These are phyloP conservation scores for Sphagnum magellanicum DNA, from an alignment of 228 moss, liverwort and hornwort genomes.

Conservation along the genomic window DNA sequence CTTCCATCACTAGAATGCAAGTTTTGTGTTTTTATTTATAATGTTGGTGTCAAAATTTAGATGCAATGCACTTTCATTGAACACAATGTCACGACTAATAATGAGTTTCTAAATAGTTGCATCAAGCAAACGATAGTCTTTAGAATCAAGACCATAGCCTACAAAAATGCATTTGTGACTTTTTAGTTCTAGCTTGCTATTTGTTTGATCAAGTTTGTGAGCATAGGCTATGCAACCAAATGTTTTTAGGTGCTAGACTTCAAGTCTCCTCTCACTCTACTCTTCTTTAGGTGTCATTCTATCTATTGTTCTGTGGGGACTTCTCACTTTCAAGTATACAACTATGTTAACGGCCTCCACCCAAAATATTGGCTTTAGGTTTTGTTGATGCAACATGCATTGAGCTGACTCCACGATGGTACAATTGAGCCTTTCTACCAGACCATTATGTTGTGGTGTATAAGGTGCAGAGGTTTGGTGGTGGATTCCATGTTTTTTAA, in stretches of 20 bases:
- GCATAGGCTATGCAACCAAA: constrained; percentile 1
- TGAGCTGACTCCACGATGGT: not conserved
- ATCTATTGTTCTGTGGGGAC: not conserved
- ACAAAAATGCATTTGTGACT: not conserved
- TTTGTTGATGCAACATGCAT: not conserved
- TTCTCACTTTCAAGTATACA: not conserved
- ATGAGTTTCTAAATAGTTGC: not conserved
- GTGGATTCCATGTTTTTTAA: not conserved
- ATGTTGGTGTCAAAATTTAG: no score
- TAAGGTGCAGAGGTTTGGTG: not conserved
- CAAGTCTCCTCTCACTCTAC: not conserved
- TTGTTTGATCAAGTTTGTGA: not conserved
- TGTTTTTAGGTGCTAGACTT: not conserved
- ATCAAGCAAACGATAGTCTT: not conserved
- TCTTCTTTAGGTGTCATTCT: not conserved
- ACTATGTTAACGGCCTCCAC: not conserved
- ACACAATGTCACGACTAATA: constrained; percentile 4
- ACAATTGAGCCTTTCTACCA: constrained; percentile 2
- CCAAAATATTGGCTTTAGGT: not conserved
- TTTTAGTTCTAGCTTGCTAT: not conserved
- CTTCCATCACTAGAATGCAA: no score
- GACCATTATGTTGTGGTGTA: constrained; percentile 8
- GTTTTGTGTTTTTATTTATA: no score
- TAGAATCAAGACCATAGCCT: not conserved
- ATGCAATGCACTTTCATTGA: not conserved